Percentiles rank a stretch among this genome's conserved stretches.
These are phyloP conservation scores for Hemisphaericaspora xylofermentans DNA, from an alignment of 1,139 yeast species.

Conservation along the genomic window DNA sequence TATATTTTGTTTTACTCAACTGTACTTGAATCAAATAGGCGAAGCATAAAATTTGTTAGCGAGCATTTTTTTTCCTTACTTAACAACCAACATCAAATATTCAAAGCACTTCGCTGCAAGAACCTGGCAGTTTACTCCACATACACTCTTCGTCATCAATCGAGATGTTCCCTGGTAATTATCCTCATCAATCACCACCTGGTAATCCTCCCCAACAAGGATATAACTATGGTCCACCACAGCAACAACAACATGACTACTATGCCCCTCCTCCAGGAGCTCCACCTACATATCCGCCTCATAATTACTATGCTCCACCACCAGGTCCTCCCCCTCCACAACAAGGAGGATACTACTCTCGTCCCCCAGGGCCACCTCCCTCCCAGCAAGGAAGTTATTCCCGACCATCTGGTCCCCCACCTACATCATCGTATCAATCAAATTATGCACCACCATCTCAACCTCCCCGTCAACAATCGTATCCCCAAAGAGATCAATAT, in stretches of 20 bases:
- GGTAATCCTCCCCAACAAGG: slow-evolving; percentile 15
- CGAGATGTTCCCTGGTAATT: slow-evolving; percentile 34
- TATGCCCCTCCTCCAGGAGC: slow-evolving; percentile 14
- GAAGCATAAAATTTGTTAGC: too few species aligned
- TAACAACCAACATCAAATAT: too few species aligned
- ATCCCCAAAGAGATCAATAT: slow-evolving; percentile 12
- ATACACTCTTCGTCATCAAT: too few species aligned
- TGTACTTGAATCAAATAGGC: too few species aligned
- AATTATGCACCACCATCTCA: slow-evolving; percentile 11
- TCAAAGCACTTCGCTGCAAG: too few species aligned
- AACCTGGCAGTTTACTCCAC: not conserved
- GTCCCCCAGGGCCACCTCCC: slow-evolving; percentile 5
- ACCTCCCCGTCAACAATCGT: slow-evolving; percentile 10
- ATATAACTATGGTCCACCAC: slow-evolving; percentile 18
- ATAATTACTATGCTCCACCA: slow-evolving; percentile 15
- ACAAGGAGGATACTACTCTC: slow-evolving; percentile 4
- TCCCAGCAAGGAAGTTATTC: slow-evolving; percentile 3
- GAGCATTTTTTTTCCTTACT: too few species aligned
- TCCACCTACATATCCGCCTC: slow-evolving; percentile 12
- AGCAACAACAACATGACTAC: slow-evolving; percentile 15
- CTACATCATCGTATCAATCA: slow-evolving; percentile 13
- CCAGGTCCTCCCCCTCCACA: slow-evolving; percentile 16
- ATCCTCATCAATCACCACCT: slow-evolving; percentile 18
- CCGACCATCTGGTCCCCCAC: slow-evolving; percentile 10
- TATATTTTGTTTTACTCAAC: too few species aligned